Conservation (phyloP, 768 basidiomycete species). For the Xerocomellus amylosporus region DNA sequence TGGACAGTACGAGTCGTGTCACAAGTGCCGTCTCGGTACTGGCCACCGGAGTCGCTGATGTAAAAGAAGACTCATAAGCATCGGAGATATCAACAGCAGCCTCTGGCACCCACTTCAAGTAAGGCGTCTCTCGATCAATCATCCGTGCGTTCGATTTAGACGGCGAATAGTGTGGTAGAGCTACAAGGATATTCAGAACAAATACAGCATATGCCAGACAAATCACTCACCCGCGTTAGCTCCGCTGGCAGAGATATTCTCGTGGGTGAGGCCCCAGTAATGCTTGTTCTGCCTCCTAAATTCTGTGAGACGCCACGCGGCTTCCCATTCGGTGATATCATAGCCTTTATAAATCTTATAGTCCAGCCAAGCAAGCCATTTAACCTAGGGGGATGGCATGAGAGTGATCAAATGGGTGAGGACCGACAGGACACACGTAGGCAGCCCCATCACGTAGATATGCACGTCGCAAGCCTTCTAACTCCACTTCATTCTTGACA, state of each 20-base stretch:
- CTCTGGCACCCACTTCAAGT: conserved; percentile 69
- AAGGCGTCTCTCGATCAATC: conserved; percentile 78
- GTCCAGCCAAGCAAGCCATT: conserved; percentile 92
- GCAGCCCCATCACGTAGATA: conserved; percentile 93
- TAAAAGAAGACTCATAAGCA: conserved; percentile 15
- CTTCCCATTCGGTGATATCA: conserved; percentile 90
- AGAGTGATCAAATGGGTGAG: conserved; percentile 7
- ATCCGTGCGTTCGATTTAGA: conserved; percentile 63
- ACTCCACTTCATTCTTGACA: conserved; percentile 84
- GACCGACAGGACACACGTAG: conserved; percentile 50
- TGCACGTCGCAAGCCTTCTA: conserved; percentile 77
- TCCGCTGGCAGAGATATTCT: conserved; percentile 86
- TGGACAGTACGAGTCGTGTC: conserved; percentile 81
- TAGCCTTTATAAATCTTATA: conserved; percentile 71
- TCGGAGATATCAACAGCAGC: conserved; percentile 11
- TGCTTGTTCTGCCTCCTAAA: conserved; percentile 68
- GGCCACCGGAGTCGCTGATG: conserved; percentile 84
- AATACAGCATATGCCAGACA: not conserved
- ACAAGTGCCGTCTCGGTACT: conserved; percentile 87
- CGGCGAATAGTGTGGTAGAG: conserved; percentile 90
- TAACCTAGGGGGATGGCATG: conserved; percentile 41
- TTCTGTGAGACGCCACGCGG: conserved; percentile 77
- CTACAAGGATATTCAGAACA: conserved; percentile 34
- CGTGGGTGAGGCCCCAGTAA: conserved; percentile 84
- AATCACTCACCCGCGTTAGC: conserved; percentile 67